phyloP scores from a whole-genome alignment of 1,284 basidiomycete genomes.

The Puccinia horiana region DNA sequence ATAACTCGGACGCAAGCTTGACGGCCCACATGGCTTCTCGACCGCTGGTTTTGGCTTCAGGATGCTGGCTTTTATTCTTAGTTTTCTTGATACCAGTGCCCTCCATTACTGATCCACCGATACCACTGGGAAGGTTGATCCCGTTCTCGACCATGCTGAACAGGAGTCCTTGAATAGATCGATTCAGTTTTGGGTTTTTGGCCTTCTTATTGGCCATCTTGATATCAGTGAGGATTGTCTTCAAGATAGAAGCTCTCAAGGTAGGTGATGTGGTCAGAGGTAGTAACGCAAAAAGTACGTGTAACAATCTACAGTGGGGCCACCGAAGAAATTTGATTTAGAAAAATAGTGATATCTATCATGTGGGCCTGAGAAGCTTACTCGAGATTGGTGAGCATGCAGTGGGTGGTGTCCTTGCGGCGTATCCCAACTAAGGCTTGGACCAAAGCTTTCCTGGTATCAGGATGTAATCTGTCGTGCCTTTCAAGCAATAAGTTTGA shows the following conservation, averaged over 20 bases:
- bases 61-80: slow-evolving; percentile 55
- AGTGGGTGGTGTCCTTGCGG: slow-evolving; percentile 70
- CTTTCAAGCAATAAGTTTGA: slow-evolving; percentile 72
- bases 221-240: slow-evolving; percentile 93
- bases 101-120: slow-evolving; percentile 77
- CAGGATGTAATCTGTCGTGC: slow-evolving; percentile 71
- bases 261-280: slow-evolving; percentile 82
- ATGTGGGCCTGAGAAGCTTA: slow-evolving; percentile 61
- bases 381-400: slow-evolving; percentile 82
- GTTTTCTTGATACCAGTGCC: slow-evolving; percentile 56
- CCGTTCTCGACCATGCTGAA: slow-evolving; percentile 94
- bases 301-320: slow-evolving; percentile 69
- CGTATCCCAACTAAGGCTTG: slow-evolving; percentile 88
- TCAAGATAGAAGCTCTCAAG: slow-evolving; percentile 82
- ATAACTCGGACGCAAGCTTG: slow-evolving; percentile 87
- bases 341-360: background rate
- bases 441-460: slow-evolving; percentile 77
- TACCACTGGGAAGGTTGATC: slow-evolving; percentile 71
- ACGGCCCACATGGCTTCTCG: slow-evolving; percentile 98
- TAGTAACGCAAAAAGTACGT: slow-evolving; percentile 87
- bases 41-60: slow-evolving; percentile 62
- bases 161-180: slow-evolving; percentile 91
- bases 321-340: background rate
- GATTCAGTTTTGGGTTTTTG: slow-evolving; percentile 94
- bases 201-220: slow-evolving; percentile 83